These are phyloP conservation scores for Acanthochlamys bracteata DNA, from an alignment of 106 monocot genomes.

Conservation along the genomic window DNA sequence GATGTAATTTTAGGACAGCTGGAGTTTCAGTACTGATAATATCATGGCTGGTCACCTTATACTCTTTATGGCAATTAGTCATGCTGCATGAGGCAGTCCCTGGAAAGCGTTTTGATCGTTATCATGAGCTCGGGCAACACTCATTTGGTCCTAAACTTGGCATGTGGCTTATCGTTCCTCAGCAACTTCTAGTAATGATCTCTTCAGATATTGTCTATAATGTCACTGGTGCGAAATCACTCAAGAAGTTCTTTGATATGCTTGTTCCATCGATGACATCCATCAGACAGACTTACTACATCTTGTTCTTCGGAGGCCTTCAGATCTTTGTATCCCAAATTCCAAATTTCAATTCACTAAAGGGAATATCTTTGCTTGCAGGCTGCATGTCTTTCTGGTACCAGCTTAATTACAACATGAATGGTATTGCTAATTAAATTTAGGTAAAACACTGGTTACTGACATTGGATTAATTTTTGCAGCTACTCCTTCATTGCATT, in stretches of 20 bases:
- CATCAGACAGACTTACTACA: slow-evolving; percentile 18
- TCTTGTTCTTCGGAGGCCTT: slow-evolving; percentile 25
- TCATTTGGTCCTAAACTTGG: slow-evolving; percentile 22
- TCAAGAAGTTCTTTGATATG: slow-evolving; percentile 18
- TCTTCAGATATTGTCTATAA: slow-evolving; percentile 20
- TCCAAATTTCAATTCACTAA: slow-evolving; percentile 23
- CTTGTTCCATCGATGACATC: slow-evolving; percentile 2
- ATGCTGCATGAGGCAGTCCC: slow-evolving; percentile 25
- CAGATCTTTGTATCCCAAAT: slow-evolving; percentile 20
- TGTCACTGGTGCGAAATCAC: slow-evolving; percentile 24
- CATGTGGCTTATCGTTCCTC: slow-evolving; percentile 26
- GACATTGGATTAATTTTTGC: not conserved
- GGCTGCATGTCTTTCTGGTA: slow-evolving; percentile 33
- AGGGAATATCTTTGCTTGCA: slow-evolving; percentile 14
- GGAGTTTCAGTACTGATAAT: slow-evolving; percentile 10
- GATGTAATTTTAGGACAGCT: slow-evolving; percentile 1
- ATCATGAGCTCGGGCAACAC: slow-evolving; percentile 27
- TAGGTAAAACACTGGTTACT: too few species aligned
- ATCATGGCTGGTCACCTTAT: slow-evolving; percentile 28
- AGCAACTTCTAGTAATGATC: slow-evolving; percentile 19
- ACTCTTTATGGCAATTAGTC: slow-evolving; percentile 28
- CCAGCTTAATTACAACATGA: not conserved
- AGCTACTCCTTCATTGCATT: too few species aligned
- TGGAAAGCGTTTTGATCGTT: slow-evolving; percentile 24
- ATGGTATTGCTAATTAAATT: too few species aligned